phyloP scores from a whole-genome alignment of 1,284 basidiomycete species.

The Vanrija humicola region DNA sequence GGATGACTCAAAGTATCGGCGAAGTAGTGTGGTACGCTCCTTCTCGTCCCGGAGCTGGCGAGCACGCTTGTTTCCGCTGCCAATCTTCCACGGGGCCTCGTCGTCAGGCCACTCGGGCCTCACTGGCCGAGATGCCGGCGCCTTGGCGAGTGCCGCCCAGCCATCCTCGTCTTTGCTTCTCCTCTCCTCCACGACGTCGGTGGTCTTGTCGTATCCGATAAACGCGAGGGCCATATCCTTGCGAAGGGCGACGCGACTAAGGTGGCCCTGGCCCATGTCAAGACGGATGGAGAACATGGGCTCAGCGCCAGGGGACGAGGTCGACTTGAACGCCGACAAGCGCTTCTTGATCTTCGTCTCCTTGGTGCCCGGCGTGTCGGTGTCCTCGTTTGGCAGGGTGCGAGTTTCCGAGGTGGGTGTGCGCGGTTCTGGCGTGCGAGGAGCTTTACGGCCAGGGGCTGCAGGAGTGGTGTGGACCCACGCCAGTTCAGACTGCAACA shows the following conservation, averaged over 20 bases:
- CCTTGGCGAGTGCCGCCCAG: constrained; percentile 22
- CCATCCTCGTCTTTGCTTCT: constrained; percentile 29
- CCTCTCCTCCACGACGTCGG: constrained; percentile 31
- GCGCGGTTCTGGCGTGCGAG: constrained; percentile 5
- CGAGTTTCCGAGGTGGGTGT: constrained; percentile 13
- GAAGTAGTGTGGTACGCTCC: constrained; percentile 29
- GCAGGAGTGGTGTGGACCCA: constrained; percentile 16
- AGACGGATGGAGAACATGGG: constrained; percentile 41
- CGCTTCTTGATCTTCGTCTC: constrained; percentile 27
- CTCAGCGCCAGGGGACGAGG: constrained; percentile 16
- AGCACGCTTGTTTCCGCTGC: constrained; percentile 25
- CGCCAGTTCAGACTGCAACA: constrained; percentile 36
- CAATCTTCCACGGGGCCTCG: constrained; percentile 36
- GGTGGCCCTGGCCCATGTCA: constrained; percentile 22
- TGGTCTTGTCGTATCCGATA: constrained; percentile 27
- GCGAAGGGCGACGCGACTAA: constrained; percentile 40
- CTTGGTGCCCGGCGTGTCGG: constrained; percentile 27
- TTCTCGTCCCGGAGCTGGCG: constrained; percentile 27
- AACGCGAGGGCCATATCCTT: constrained; percentile 40
- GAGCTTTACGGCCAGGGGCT: not conserved
- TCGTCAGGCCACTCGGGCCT: constrained; percentile 41
- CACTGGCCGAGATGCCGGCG: constrained; percentile 15
- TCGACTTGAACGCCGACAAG: constrained; percentile 28
- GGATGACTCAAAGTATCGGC: constrained; percentile 38
- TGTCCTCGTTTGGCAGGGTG: constrained; percentile 13